Conservation (phyloP, 495 filamentous ascomycete genomes). For the Niebla homalea region DNA sequence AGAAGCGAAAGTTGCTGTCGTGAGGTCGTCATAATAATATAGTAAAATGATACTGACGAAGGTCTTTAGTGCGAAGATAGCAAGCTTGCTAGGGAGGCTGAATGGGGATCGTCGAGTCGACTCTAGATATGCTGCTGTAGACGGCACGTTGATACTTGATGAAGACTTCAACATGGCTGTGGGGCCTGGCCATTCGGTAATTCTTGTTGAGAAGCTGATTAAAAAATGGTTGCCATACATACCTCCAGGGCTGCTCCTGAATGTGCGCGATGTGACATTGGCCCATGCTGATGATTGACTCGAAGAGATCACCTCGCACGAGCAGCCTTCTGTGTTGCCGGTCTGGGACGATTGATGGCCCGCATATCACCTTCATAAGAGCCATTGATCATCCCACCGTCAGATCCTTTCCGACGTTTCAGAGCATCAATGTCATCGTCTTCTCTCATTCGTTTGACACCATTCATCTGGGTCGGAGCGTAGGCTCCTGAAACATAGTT, state of each 20-base stretch:
- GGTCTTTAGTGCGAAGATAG: too few species aligned
- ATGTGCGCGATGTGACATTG: too few species aligned
- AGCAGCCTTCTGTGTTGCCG: constrained; percentile 8
- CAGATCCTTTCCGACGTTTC: constrained; percentile 77
- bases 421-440: constrained; percentile 53
- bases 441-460: constrained; percentile 68
- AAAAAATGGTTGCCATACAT: background rate
- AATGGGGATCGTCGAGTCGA: too few species aligned
- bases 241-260: background rate
- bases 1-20: too few species aligned
- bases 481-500: constrained; percentile 52
- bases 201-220: background rate
- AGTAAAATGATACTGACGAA: too few species aligned
- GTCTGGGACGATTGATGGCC: constrained; percentile 14
- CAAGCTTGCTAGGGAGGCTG: too few species aligned
- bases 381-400: constrained; percentile 32
- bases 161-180: too few species aligned
- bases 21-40: too few species aligned
- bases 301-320: constrained; percentile 10
- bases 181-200: too few species aligned
- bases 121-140: too few species aligned
- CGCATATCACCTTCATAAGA: constrained; percentile 20
- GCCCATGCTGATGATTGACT: too few species aligned
- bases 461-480: constrained; percentile 47
- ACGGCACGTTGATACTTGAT: too few species aligned